phyloP scores from a whole-genome alignment of 306 rosid genomes.

The Sechiopsis laciniata region DNA sequence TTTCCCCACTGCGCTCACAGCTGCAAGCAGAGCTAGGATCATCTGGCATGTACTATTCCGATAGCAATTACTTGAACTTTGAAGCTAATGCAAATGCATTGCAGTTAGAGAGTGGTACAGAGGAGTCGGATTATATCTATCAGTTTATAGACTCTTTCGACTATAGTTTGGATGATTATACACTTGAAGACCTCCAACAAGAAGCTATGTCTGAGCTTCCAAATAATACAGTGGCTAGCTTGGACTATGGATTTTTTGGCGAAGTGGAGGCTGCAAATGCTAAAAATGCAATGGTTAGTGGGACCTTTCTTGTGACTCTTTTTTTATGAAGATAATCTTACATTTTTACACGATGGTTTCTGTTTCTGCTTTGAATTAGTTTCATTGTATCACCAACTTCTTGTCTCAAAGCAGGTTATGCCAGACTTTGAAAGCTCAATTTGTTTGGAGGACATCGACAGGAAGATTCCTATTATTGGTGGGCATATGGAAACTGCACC shows the following conservation, averaged over 20 bases:
- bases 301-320: constrained; percentile 15
- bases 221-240: constrained; percentile 9
- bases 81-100: constrained; percentile 26
- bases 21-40: constrained; percentile 36
- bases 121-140: constrained; percentile 37
- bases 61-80: constrained; percentile 28
- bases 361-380: constrained; percentile 20
- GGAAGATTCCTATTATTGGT: constrained; percentile 26
- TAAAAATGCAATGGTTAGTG: constrained; percentile 47
- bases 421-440: constrained; percentile 25
- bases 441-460: constrained; percentile 26
- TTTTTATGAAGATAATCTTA: neutral
- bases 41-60: constrained; percentile 21
- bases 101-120: constrained; percentile 39
- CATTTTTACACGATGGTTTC: neutral
- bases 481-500: constrained; percentile 20
- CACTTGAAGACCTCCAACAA: constrained; percentile 25
- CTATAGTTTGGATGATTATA: constrained; percentile 33
- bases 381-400: constrained; percentile 16
- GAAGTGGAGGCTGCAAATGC: constrained; percentile 26
- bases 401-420: constrained; percentile 28
- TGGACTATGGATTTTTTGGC: constrained; percentile 28
- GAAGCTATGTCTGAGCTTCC: constrained; percentile 23
- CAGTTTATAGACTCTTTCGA: constrained; percentile 38
- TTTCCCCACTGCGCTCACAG: constrained; percentile 52